Evolutionary conservation across 768 basidiomycete species (phyloP), one percentile per base, ranked within the genome.

Genomic region (Psilocybe cyanescens): DNA sequence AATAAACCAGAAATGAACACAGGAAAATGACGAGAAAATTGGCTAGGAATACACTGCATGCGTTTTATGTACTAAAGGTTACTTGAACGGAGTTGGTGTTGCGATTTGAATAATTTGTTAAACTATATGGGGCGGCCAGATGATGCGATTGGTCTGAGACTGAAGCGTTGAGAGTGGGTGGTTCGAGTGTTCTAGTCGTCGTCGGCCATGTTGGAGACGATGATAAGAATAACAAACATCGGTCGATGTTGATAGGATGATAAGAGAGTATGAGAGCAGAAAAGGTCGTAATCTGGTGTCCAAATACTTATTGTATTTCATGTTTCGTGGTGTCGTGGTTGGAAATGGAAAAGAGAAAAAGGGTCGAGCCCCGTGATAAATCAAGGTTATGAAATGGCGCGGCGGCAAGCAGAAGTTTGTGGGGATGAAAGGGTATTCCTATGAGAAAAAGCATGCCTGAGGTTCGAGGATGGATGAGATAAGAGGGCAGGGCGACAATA

Each of bases 1-100:
- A 66, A 68, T 67, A 65, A 30, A 51, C 6, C 35, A 48, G 33
- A 30, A 46, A 57, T 54, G 46, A 60, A 53, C 59, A 14, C 33
- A 51, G 61, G 29, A 58, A 47, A 68, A 58, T 57, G 49, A 51
- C 31, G 49, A 46, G 41, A 55, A 52, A 58, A 63, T 66, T 65
- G 61, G 59, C 64, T 69, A 68, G 66, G 68, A 67, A 68, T 68
- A 69, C 68, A 71, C 67, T 69, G 70, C 60, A 68, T 69, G 66
- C 65, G 63, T 62, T 67, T 58, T 62, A 60, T 57, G 61, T 65
- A 59, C 61, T 59, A 56, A 61, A 51, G 59, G 14, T 44, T 59
- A 65, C 58, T 60, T 64, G 60, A 63, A 60, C 62, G 58, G 14
- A 65, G 60, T 62, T 60, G 58, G 58, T 65, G 45, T 59, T 46